Evolutionary conservation across 805 yeast genomes (phyloP).

Genomic region (Yamadazyma endophytica): DNA sequence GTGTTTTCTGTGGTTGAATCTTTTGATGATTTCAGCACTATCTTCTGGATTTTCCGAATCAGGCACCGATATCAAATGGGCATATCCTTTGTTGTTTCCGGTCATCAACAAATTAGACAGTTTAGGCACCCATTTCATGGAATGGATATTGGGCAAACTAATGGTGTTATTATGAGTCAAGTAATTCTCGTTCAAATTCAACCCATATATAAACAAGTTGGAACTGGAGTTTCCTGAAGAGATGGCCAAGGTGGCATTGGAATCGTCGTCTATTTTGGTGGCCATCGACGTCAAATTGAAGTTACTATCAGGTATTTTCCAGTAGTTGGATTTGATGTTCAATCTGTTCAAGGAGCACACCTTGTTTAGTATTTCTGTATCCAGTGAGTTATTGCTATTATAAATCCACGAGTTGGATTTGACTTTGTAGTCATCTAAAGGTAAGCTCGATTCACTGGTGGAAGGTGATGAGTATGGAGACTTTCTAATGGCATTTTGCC

Average conservation of each 20-base stretch:
- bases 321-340: conserved; percentile 41
- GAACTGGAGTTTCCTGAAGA: conserved; percentile 43
- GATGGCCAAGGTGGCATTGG: conserved; percentile 43
- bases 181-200: conserved; percentile 34
- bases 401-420: conserved; percentile 31
- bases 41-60: conserved; percentile 22
- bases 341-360: conserved; percentile 37
- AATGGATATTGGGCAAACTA: conserved; percentile 50
- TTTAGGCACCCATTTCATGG: conserved; percentile 50
- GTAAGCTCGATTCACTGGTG: conserved; percentile 12
- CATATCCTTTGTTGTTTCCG: conserved; percentile 75
- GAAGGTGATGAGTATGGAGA: conserved; percentile 19
- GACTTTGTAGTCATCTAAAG: conserved; percentile 4
- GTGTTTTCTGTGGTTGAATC: conserved; percentile 77
- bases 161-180: conserved; percentile 60
- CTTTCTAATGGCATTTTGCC: conserved; percentile 38
- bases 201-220: conserved; percentile 50
- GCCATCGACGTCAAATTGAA: conserved; percentile 45
- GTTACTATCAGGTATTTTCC: conserved; percentile 42
- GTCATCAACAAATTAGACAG: conserved; percentile 46
- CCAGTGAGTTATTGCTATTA: conserved; percentile 19
- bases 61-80: conserved; percentile 70
- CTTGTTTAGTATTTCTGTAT: conserved; percentile 35
- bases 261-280: conserved; percentile 10
- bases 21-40: conserved; percentile 68